A percentile compares a stretch with the other conserved stretches of the same genome.
Conservation (phyloP, 2,329 filamentous ascomycete genomes). For the Lasiodiplodia sp. region DNA sequence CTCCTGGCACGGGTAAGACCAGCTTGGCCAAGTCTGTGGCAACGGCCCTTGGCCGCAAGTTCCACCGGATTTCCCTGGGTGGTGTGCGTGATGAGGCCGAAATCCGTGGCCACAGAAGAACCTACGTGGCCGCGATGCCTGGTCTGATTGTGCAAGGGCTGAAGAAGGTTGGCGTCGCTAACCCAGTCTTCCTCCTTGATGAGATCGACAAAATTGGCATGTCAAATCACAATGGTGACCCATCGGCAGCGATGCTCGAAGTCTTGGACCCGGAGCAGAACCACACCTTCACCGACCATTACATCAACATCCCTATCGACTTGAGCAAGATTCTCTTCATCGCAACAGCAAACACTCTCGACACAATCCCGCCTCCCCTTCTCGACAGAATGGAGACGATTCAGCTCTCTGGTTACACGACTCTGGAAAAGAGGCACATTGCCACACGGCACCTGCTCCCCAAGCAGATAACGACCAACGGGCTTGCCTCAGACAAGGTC, state of each 20-base stretch:
- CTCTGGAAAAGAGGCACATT: constrained; percentile 95
- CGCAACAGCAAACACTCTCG: constrained; percentile 91
- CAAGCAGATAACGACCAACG: constrained; percentile 92
- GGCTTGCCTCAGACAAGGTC: constrained; percentile 78
- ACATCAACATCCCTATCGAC: constrained; percentile 93
- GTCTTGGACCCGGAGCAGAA: constrained; percentile 98
- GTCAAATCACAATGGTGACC: constrained; percentile 92
- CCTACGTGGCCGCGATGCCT: constrained; percentile 99
- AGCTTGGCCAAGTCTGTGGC: constrained; percentile 93
- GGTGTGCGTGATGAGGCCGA: constrained; percentile 96
- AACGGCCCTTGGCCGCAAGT: constrained; percentile 89
- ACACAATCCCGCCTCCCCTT: constrained; percentile 92
- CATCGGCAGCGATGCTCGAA: constrained; percentile 96
- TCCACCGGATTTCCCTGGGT: constrained; percentile 94
- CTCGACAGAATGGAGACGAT: constrained; percentile 98
- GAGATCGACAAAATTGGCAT: constrained; percentile 97
- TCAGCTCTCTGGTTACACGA: constrained; percentile 91
- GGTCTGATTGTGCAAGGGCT: constrained; percentile 91
- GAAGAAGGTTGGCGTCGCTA: constrained; percentile 93
- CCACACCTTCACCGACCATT: constrained; percentile 92
- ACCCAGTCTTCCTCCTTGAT: constrained; percentile 93
- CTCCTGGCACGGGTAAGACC: constrained; percentile 95
- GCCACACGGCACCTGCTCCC: constrained; percentile 92
- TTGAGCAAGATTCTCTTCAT: constrained; percentile 97
- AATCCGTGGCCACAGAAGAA: constrained; percentile 91